Evolutionary conservation across 768 basidiomycete species (phyloP), one percentile per base, ranked within the genome.

Genomic region (Kwoniella europaea): DNA sequence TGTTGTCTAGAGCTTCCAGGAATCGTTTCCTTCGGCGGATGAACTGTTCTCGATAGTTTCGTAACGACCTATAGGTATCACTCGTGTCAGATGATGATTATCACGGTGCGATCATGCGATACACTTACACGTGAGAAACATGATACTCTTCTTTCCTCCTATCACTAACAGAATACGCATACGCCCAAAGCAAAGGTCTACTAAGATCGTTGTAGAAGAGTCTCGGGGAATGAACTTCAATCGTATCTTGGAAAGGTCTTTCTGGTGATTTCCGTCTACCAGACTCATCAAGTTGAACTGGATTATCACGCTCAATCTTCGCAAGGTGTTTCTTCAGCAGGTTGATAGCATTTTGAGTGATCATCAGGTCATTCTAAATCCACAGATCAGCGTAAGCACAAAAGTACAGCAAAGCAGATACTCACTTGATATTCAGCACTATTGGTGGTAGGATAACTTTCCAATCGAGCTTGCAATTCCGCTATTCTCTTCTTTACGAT

Each of bases 181-280:
- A 97, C 78, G 91, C 90, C 84, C 92, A 88, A 82, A 94, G 86
- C 69, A 96, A 89, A 82, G 95, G 91, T 72, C 94, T 89, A 41
- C 90, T 88, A 27, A 88, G 87, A 77, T 89, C 89, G 76, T 90
- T 90, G 85, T 94, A 86, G 76, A 89, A 90, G 57, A 96, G 86
- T 59, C 89, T 90, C 0, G 94, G 94, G 71, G 89, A 91, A 83
- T 97, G 94, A 16, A 94, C 87, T 78, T 96, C 92, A 79, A 94
- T 93, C 27, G 94, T 93, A 76, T 95, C 92, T 79, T 92, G 90
- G 83, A 96, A 98, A 70, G 65, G 63, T 1, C 70, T 2, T 87
- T 88, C 91, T 89, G 62, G 61, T 29, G 35, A 57, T 90, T 76
- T 92, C 91, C 35, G 50, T 54, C 41, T 24, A 18, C 50, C 59